A percentile compares a stretch with the other conserved stretches of the same genome.
Conservation (phyloP, 805 yeast species). For the Debaryomyces castellii region DNA sequence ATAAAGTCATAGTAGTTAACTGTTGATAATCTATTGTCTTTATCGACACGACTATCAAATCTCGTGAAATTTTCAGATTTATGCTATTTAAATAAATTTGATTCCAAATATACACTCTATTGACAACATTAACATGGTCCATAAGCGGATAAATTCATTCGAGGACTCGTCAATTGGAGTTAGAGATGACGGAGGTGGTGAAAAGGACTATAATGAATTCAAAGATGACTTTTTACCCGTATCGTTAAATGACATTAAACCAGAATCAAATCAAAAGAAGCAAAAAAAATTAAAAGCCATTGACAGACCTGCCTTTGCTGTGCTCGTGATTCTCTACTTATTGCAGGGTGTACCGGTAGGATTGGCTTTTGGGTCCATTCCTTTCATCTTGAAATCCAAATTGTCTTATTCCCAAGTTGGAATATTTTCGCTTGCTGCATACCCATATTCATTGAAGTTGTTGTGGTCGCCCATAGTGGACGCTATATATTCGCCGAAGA, state of each 20-base stretch:
- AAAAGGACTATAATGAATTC: constrained; percentile 22
- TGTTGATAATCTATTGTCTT: too few species aligned
- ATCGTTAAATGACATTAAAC: constrained; percentile 15
- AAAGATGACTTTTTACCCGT: constrained; percentile 38
- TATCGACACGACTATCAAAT: neutral
- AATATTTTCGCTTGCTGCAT: constrained; percentile 84
- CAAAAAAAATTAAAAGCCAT: constrained; percentile 7
- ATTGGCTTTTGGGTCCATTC: constrained; percentile 89
- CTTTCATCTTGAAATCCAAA: constrained; percentile 81
- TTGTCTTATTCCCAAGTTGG: constrained; percentile 89
- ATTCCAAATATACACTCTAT: neutral
- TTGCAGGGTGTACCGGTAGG: constrained; percentile 98
- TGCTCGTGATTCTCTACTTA: constrained; percentile 72
- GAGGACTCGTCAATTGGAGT: constrained; percentile 9
- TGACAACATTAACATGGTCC: neutral
- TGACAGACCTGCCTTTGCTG: constrained; percentile 74
- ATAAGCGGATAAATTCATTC: constrained; percentile 2
- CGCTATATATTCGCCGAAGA: constrained; percentile 61
- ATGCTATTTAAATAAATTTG: neutral
- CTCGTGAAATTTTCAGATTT: neutral
- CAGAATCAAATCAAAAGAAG: neutral
- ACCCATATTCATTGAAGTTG: constrained; percentile 89
- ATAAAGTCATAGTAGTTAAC: too few species aligned
- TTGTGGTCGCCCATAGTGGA: constrained; percentile 97
- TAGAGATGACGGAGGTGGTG: neutral